A percentile compares a stretch with the other conserved stretches of the same genome.
Conservation (phyloP, 108 stramenopile species). For the Schizochytrium sp. region DNA sequence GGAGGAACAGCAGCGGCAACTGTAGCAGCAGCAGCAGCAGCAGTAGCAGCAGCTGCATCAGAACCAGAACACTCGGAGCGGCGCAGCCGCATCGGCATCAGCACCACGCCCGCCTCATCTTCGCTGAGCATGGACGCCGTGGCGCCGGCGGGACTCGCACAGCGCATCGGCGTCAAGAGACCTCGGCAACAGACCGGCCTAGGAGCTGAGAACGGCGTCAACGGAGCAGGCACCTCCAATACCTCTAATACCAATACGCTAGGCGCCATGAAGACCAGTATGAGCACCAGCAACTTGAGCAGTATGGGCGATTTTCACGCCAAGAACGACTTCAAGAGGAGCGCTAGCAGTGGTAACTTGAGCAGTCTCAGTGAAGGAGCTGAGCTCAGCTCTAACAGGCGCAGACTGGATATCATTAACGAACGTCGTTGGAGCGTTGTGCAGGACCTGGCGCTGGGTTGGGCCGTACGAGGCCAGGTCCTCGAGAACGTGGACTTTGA, state of each 20-base stretch:
- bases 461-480: not conserved
- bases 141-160: conserved; percentile 38
- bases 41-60: not conserved
- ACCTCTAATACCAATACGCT: not conserved
- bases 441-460: conserved; percentile 21
- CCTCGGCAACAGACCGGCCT: conserved; percentile 6
- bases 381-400: no score
- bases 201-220: not conserved
- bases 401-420: not conserved
- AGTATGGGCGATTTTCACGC: no score
- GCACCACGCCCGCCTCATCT: not conserved
- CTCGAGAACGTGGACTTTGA: conserved; percentile 17
- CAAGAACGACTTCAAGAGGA: no score
- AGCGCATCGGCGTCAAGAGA: conserved; percentile 14
- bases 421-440: not conserved
- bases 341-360: no score
- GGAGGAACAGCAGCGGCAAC: no score
- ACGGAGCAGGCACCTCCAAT: not conserved
- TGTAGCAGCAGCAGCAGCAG: not conserved
- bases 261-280: not conserved
- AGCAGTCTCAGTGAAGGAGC: no score
- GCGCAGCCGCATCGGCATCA: not conserved
- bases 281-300: no score
- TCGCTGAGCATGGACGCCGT: conserved; percentile 11
- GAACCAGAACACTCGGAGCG: not conserved